These are phyloP conservation scores for Fusarium proliferatum DNA, from an alignment of 2,329 filamentous ascomycete genomes.

Conservation along the genomic window DNA sequence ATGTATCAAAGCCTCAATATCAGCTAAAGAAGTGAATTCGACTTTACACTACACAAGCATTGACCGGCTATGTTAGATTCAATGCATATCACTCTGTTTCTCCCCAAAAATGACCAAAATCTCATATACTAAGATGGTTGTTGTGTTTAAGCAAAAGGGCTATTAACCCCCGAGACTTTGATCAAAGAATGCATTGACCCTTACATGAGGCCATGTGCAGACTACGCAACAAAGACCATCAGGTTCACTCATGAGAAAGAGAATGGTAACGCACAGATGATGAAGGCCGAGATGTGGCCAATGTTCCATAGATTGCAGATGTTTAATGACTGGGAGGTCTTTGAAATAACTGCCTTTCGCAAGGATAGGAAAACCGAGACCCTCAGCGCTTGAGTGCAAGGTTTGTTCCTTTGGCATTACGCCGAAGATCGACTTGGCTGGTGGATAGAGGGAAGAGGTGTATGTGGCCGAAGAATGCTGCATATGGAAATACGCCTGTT, in stretches of 20 bases:
- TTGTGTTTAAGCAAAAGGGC: neutral
- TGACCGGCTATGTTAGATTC: rapidly evolving
- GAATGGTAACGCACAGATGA: neutral
- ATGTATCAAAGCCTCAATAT: neutral
- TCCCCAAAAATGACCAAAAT: neutral
- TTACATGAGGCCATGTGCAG: neutral
- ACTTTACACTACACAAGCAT: too few species aligned
- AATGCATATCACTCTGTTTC: rapidly evolving
- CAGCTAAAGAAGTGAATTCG: too few species aligned
- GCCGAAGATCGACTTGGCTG: rapidly evolving
- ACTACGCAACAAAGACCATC: neutral
- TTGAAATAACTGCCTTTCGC: neutral
- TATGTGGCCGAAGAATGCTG: rapidly evolving
- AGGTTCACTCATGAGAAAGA: neutral
- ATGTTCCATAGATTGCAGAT: neutral
- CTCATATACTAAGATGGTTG: neutral
- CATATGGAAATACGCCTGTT: rapidly evolving
- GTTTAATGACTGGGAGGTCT: neutral
- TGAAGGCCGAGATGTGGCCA: neutral
- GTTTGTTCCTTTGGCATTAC: rapidly evolving
- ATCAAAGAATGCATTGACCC: neutral
- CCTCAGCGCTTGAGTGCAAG: rapidly evolving
- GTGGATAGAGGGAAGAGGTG: rapidly evolving
- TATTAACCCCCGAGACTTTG: neutral
- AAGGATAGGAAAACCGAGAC: neutral